phyloP scores from a whole-genome alignment of 2,329 filamentous ascomycete genomes.

The Hypoxylon sp. region DNA sequence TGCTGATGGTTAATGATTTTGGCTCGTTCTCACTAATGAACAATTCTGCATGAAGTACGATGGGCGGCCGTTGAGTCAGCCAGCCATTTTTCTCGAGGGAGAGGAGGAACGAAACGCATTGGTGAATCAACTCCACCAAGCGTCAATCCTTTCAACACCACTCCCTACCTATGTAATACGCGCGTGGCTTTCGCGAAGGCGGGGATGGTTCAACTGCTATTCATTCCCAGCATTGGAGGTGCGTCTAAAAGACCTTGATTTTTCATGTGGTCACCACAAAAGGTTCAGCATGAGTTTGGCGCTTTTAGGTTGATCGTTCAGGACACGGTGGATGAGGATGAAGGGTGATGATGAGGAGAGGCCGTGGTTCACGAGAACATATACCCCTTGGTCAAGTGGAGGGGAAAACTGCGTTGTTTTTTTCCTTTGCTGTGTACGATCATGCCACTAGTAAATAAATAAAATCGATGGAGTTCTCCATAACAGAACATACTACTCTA shows the following conservation, averaged over 20 bases:
- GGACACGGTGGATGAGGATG: conserved; percentile 5
- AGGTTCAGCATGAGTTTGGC: conserved; percentile 39
- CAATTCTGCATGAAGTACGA: conserved; percentile 3
- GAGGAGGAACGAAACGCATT: conserved; percentile 2
- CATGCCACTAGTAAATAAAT: conserved; percentile 19
- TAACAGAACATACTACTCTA: conserved; percentile 3
- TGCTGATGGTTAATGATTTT: conserved; percentile 24
- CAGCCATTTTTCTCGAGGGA: not conserved
- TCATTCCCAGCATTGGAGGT: conserved; percentile 35
- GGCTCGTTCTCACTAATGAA: conserved; percentile 4
- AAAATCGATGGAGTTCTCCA: conserved; percentile 17
- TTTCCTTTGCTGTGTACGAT: conserved; percentile 37
- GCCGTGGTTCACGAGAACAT: conserved; percentile 19
- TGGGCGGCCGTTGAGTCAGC: not conserved
- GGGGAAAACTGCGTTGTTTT: conserved; percentile 11
- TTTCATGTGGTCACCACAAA: conserved; percentile 26
- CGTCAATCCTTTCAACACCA: conserved; percentile 2
- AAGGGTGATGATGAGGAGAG: conserved; percentile 5
- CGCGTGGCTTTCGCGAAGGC: conserved; percentile 14
- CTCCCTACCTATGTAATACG: conserved; percentile 14
- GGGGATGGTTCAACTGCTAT: conserved; percentile 29
- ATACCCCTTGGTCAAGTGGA: conserved; percentile 31
- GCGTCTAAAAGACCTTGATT: conserved; percentile 21
- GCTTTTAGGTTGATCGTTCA: conserved; percentile 29
- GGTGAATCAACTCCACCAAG: conserved; percentile 35